Base-by-base conservation (phyloP, 2,329 filamentous ascomycete species). In the Didymosphaeria variabile region DNA sequence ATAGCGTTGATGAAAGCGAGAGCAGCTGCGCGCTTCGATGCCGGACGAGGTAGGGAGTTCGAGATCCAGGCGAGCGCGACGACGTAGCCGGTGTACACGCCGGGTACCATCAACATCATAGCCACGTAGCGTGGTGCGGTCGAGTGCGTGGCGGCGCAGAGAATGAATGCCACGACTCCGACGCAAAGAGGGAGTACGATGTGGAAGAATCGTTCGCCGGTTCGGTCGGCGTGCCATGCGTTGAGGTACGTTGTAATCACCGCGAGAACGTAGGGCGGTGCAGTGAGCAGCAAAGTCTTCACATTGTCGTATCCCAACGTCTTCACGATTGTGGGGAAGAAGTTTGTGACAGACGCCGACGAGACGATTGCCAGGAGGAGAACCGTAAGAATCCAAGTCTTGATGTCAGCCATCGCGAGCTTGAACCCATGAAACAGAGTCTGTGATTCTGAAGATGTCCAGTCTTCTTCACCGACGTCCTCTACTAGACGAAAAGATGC, bases 1-100 rank as follows among this genome's bases (percentile, higher is more conserved):
- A 92, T 83, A 2, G 89, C 88, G 72, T 94, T 94, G 77, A 94
- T 92, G 63, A 90, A 88, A 0, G 91, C 91, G 5, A 94, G 76
- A 0, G 90, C 90, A 0, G 90, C 87, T 2, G 88, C 88, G 61
- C 90, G 86, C 80, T 94, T 94, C 2, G 91, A 88, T 0, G 91
- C 90, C 3, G 92, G 91, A 5, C 91, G 86, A 0, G 91, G 91
- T 55, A 94, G 83, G 1, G 88, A 90, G 72, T 91, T 92, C 50
- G 86, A 88, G 65, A 94, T 92, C 91, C 91, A 95, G 2, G 88
- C 86, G 4, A 92, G 80, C 1, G 84, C 84, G 1, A 91, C 88
- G 0, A 90, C 90, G 57, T 79, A 79, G 15, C 77, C 86, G 1
- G 85, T 84, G 69, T 91, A 91, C 2, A 90, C 80, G 0, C 87